Percentiles rank a stretch among this genome's conserved stretches.
Evolutionary conservation across 768 basidiomycete genomes (phyloP).

Genomic region (Leucocoprinus birnbaumii): DNA sequence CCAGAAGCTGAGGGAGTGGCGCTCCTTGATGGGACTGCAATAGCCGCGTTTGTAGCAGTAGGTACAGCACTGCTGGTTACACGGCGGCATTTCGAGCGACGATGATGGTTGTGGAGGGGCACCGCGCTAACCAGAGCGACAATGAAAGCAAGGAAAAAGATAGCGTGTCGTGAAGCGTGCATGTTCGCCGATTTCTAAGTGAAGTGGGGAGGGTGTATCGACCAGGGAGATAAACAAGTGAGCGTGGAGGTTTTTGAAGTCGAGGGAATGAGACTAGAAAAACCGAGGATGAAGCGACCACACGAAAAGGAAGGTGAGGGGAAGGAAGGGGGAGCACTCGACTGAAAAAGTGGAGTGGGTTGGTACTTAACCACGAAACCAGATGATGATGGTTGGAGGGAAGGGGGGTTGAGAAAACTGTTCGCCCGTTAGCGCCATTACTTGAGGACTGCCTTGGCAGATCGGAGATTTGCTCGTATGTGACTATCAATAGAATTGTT

Average conservation of each 20-base stretch:
- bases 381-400: slow-evolving; percentile 9
- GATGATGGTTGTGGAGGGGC: slow-evolving; percentile 18
- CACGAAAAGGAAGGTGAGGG: slow-evolving; percentile 16
- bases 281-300: slow-evolving; percentile 16
- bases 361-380: slow-evolving; percentile 11
- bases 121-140: slow-evolving; percentile 20
- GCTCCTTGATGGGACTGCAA: not conserved
- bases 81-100: slow-evolving; percentile 12
- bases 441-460: slow-evolving; percentile 1
- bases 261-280: slow-evolving; percentile 12
- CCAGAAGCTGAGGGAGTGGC: not conserved
- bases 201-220: not conserved
- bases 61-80: not conserved
- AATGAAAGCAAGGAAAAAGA: slow-evolving; percentile 22
- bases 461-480: slow-evolving; percentile 9
- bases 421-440: not conserved
- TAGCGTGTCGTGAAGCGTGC: slow-evolving; percentile 19
- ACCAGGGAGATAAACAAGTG: not conserved
- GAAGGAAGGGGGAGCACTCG: not conserved
- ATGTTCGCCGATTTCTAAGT: slow-evolving; percentile 13
- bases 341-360: slow-evolving; percentile 6
- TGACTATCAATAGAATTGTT: slow-evolving; percentile 6
- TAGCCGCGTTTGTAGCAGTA: not conserved
- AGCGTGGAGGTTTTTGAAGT: slow-evolving; percentile 1
- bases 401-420: slow-evolving; percentile 6